A percentile compares a stretch with the other conserved stretches of the same genome.
phyloP scores from a whole-genome alignment of 2,329 filamentous ascomycete genomes.

The Aspergillus sp. region DNA sequence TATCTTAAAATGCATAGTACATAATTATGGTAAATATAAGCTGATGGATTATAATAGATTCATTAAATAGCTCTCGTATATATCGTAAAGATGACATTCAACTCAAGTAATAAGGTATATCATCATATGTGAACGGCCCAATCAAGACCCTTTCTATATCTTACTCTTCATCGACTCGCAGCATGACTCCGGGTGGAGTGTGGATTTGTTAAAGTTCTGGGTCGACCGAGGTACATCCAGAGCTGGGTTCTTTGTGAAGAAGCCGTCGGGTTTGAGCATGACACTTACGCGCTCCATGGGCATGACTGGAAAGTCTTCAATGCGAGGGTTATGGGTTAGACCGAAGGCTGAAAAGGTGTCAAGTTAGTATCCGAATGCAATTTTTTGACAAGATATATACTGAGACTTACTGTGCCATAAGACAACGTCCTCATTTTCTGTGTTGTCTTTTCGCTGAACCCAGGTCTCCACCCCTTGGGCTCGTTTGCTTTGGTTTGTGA shows the following conservation, averaged over 20 bases:
- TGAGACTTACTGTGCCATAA: constrained; percentile 39
- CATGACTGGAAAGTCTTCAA: constrained; percentile 70
- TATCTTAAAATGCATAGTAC: too few species aligned
- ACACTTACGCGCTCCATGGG: constrained; percentile 57
- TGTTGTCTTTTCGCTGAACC: constrained; percentile 47
- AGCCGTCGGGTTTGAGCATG: constrained; percentile 51
- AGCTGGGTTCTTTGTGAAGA: constrained; percentile 54
- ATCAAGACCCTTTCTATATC: constrained; percentile 23
- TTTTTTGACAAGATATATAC: constrained; percentile 31
- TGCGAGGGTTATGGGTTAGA: constrained; percentile 63
- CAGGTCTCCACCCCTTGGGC: constrained; percentile 56
- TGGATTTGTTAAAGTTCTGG: constrained; percentile 44
- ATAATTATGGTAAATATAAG: too few species aligned
- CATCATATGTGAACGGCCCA: not conserved
- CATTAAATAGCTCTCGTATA: not conserved
- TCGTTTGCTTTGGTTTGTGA: constrained; percentile 58
- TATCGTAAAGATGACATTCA: not conserved
- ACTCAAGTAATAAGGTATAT: not conserved
- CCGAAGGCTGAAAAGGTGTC: constrained; percentile 42
- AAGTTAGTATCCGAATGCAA: not conserved
- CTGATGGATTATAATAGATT: too few species aligned
- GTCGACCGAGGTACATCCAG: constrained; percentile 47
- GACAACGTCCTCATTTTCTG: constrained; percentile 47
- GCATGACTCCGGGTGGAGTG: constrained; percentile 28
- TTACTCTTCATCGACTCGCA: constrained; percentile 30